phyloP scores from a whole-genome alignment of 2,329 filamentous ascomycete species.

The Alternaria atra region DNA sequence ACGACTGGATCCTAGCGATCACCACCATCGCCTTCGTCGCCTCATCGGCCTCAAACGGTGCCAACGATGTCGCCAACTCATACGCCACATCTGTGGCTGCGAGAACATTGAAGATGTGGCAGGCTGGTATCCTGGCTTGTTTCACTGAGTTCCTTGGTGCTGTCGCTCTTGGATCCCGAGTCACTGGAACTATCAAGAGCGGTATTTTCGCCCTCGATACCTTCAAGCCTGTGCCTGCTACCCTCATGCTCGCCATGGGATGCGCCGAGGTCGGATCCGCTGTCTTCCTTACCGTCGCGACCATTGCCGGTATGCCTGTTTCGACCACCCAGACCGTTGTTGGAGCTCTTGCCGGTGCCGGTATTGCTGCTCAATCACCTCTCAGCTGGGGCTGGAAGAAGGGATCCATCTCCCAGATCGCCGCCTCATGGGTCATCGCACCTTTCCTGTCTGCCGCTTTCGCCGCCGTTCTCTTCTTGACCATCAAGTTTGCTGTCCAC shows the following conservation, averaged over 20 bases:
- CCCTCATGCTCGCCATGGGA: constrained; percentile 68
- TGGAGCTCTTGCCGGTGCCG: constrained; percentile 68
- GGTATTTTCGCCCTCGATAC: constrained; percentile 63
- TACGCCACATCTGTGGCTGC: constrained; percentile 59
- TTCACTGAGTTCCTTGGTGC: constrained; percentile 63
- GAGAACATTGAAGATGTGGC: constrained; percentile 61
- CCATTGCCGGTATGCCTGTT: constrained; percentile 64
- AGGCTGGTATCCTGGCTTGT: constrained; percentile 60
- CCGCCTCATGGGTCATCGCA: constrained; percentile 60
- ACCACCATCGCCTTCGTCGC: constrained; percentile 50
- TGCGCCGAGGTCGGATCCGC: constrained; percentile 56
- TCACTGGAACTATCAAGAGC: constrained; percentile 69
- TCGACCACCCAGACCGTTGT: constrained; percentile 70
- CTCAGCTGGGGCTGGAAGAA: constrained; percentile 40
- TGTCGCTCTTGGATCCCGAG: constrained; percentile 62
- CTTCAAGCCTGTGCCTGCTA: constrained; percentile 59
- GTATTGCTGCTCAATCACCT: constrained; percentile 56
- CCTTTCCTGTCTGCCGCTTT: constrained; percentile 60
- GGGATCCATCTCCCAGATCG: constrained; percentile 45
- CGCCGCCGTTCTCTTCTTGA: constrained; percentile 60
- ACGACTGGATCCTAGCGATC: constrained; percentile 55
- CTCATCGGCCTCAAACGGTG: constrained; percentile 51
- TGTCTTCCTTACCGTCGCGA: constrained; percentile 62
- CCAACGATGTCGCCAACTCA: constrained; percentile 65
- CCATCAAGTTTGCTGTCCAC: constrained; percentile 61